A percentile compares a stretch with the other conserved stretches of the same genome.
Evolutionary conservation across 2,329 filamentous ascomycete genomes (phyloP).

Genomic region (Shiraia sp.): DNA sequence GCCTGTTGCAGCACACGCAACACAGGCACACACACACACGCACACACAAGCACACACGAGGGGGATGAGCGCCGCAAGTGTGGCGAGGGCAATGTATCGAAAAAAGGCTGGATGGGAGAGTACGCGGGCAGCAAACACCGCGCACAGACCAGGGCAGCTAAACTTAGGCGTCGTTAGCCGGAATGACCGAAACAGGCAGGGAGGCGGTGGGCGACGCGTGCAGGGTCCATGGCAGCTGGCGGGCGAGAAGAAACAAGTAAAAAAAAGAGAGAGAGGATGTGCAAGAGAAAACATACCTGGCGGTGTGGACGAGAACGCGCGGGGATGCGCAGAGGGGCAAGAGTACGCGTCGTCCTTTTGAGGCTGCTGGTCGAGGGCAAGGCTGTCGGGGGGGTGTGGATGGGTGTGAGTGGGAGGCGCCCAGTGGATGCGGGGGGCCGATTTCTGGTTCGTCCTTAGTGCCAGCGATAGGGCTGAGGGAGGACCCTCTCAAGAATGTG

Average conservation of each 20-base stretch:
- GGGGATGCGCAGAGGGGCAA: too few species aligned
- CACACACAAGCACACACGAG: neutral
- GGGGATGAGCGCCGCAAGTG: constrained; percentile 20
- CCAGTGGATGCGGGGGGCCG: constrained; percentile 17
- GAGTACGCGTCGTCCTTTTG: neutral
- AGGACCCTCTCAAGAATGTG: neutral
- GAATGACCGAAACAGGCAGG: constrained; percentile 29
- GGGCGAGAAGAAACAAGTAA: neutral
- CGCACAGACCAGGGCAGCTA: constrained; percentile 4
- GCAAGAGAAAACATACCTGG: too few species aligned
- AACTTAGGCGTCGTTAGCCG: constrained; percentile 1
- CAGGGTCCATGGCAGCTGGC: constrained; percentile 4
- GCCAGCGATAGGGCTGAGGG: constrained; percentile 9
- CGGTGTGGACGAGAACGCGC: too few species aligned
- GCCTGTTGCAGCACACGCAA: constrained; percentile 19
- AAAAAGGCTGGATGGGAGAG: constrained; percentile 17
- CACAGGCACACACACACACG: neutral
- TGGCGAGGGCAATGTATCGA: constrained; percentile 31
- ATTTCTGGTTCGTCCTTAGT: constrained; percentile 8
- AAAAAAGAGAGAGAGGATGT: too few species aligned
- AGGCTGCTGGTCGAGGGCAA: constrained; percentile 11
- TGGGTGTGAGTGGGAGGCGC: too few species aligned
- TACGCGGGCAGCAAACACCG: constrained; percentile 8
- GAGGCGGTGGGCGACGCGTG: constrained; percentile 6
- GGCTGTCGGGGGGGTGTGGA: neutral